A percentile compares a stretch with the other conserved stretches of the same genome.
phyloP scores from a whole-genome alignment of 2,329 filamentous ascomycete species.

The Chaetomium olivaceum region DNA sequence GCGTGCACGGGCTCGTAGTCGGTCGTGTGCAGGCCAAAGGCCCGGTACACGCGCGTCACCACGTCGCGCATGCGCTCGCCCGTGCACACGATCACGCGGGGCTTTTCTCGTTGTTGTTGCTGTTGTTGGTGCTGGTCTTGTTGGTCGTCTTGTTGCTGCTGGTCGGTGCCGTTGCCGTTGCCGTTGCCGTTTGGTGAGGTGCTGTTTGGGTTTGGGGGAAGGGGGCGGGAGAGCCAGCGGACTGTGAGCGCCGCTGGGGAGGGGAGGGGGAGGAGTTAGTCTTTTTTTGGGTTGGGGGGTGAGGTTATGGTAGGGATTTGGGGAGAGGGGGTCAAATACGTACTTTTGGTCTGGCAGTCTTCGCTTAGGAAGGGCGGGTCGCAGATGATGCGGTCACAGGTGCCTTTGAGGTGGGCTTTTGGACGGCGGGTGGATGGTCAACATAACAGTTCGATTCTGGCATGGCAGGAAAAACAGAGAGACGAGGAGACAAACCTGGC shows the following conservation, averaged over 20 bases:
- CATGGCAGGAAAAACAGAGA: background rate
- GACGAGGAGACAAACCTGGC: conserved; percentile 46
- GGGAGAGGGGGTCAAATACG: background rate
- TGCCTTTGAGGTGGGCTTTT: conserved; percentile 58
- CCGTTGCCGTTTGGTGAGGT: no score
- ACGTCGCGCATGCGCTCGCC: conserved; percentile 73
- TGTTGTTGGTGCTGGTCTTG: background rate
- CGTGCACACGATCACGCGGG: conserved; percentile 66
- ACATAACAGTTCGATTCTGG: background rate
- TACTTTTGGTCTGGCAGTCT: conserved; percentile 78
- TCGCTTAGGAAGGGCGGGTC: conserved; percentile 80
- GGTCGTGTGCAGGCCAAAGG: conserved; percentile 63
- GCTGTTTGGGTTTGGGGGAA: background rate
- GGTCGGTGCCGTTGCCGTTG: no score
- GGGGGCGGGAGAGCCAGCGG: conserved; percentile 64
- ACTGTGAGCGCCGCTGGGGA: conserved; percentile 65
- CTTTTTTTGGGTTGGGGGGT: background rate
- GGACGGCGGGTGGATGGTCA: background rate
- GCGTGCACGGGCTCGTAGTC: conserved; percentile 68
- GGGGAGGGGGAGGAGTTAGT: background rate
- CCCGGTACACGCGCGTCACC: conserved; percentile 66
- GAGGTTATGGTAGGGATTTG: no score
- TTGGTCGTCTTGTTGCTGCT: no score
- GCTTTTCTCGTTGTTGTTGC: background rate
- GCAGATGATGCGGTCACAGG: conserved; percentile 68